A percentile compares a stretch with the other conserved stretches of the same genome.
Evolutionary conservation across 2,329 filamentous ascomycete species (phyloP).

Genomic region (Diaporthe batatas): DNA sequence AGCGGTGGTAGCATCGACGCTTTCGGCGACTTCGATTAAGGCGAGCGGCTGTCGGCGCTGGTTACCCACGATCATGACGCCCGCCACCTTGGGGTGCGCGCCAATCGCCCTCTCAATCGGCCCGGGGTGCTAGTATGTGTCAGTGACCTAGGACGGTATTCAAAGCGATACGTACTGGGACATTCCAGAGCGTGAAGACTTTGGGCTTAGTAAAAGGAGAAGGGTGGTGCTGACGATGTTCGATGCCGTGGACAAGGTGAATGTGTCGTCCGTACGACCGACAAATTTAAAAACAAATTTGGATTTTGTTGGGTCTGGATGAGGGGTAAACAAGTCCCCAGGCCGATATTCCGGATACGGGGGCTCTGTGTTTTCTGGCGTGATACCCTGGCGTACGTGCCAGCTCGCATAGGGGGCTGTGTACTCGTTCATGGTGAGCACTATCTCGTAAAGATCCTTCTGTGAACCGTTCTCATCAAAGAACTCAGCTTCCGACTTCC

Average conservation of each 20-base stretch:
- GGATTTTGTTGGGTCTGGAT: conserved; percentile 44
- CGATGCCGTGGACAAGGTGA: conserved; percentile 35
- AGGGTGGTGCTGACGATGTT: conserved; percentile 11
- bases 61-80: conserved; percentile 33
- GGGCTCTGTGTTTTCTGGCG: conserved; percentile 26
- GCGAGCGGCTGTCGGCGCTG: conserved; percentile 35
- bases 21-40: conserved; percentile 34
- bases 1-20: background rate
- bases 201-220: too few relatives aligned
- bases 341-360: conserved; percentile 38
- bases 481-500: conserved; percentile 34
- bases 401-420: conserved; percentile 40
- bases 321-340: conserved; percentile 45
- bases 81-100: conserved; percentile 16
- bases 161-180: too few relatives aligned
- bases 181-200: too few relatives aligned
- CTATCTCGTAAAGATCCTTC: conserved; percentile 43
- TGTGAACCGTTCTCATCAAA: conserved; percentile 33
- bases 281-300: conserved; percentile 43
- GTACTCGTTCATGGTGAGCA: conserved; percentile 40
- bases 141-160: too few relatives aligned
- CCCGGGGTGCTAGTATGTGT: conserved; percentile 4
- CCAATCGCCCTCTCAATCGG: conserved; percentile 30
- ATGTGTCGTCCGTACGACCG: conserved; percentile 44
- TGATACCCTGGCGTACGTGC: conserved; percentile 35